Evolutionary conservation across 2,329 filamentous ascomycete genomes (phyloP), one percentile per base, ranked within the genome.

Genomic region (Chaetomium globosum): DNA sequence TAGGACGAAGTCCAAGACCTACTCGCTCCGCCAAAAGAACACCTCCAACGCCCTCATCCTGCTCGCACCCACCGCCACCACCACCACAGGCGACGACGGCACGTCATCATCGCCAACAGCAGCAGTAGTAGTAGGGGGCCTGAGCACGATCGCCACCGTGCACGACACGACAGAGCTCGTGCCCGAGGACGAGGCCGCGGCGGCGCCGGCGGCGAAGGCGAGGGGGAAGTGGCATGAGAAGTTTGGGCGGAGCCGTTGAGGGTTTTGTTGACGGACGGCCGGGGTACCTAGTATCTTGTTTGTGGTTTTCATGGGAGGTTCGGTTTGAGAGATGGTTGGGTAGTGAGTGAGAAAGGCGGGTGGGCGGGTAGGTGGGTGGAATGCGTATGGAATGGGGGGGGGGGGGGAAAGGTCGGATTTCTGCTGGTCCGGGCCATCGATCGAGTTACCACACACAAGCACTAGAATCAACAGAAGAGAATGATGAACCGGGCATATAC

Each of bases 31-130:
- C 33, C 87, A 89, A 72, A 89, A 89, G 74, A 89, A 88, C 74
- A 88, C 87, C 0, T 89, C 87, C 54, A 89, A 89, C 72, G 83
- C 84, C n/a, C 79, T 89, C 55, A 83, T 88, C 71, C 74, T 89
- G 3, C 77, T 89, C 36, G 73, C 71, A 9, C 67, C 53, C n/a
- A 57, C 28, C 6, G 53, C 57, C 33, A 23, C 6, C 21, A 43
- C 28, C 28, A 61, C 12, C 33, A 54, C 3, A 31, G 3, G 31
- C 56, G 43, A 54, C 16, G 28, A 21, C 3, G 28, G 21, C 3
- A 3, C 33, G 10, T 7, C 31, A 16, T 0, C 48, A 31, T 12
- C 33, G 16, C 70, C 75, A 8, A 73, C 76, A 33, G 69, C 75
- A 21, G 0, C 48, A 31, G 12, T 12, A 23, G 71, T 75, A 8